phyloP scores from a whole-genome alignment of 2,329 filamentous ascomycete species.

The Ophiostoma triangulosporum region DNA sequence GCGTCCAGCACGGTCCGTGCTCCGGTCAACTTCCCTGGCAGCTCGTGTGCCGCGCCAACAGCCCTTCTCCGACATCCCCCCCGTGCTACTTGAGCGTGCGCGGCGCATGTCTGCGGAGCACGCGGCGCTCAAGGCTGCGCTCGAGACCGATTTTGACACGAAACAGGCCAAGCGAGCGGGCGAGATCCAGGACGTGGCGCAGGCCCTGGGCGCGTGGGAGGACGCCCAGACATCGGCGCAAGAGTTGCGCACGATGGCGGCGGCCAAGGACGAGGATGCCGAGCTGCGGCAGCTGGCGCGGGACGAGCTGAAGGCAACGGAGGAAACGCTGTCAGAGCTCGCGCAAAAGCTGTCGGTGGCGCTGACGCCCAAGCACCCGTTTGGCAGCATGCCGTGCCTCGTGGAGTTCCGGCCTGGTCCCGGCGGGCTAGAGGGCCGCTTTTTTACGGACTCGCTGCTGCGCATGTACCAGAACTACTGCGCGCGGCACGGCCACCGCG shows the following conservation, averaged over 20 bases:
- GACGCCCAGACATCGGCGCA: constrained; percentile 35
- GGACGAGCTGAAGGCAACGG: constrained; percentile 66
- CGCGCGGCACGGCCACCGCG: constrained; percentile 49
- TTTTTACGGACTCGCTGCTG: constrained; percentile 78
- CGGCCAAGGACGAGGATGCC: constrained; percentile 40
- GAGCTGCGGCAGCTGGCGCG: constrained; percentile 67
- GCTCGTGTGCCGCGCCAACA: constrained; percentile 20
- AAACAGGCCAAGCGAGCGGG: constrained; percentile 46
- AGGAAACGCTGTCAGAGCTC: constrained; percentile 46
- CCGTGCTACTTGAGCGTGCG: constrained; percentile 46
- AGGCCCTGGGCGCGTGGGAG: constrained; percentile 46
- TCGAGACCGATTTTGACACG: constrained; percentile 41
- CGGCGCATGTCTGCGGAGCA: constrained; percentile 44
- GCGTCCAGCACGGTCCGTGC: constrained; percentile 19
- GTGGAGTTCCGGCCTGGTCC: constrained; percentile 86
- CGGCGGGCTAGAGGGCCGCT: constrained; percentile 77
- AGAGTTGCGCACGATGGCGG: constrained; percentile 39
- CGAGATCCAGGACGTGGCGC: constrained; percentile 44
- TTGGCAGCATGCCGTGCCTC: constrained; percentile 78
- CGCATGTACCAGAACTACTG: constrained; percentile 78
- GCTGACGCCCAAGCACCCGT: constrained; percentile 78
- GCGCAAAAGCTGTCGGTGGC: constrained; percentile 57
- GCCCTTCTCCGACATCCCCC: constrained; percentile 27
- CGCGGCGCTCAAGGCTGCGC: constrained; percentile 34
- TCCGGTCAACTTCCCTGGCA: constrained; percentile 26